phyloP scores from a whole-genome alignment of 208 protist genomes.

The Blechomonas ayalai region DNA sequence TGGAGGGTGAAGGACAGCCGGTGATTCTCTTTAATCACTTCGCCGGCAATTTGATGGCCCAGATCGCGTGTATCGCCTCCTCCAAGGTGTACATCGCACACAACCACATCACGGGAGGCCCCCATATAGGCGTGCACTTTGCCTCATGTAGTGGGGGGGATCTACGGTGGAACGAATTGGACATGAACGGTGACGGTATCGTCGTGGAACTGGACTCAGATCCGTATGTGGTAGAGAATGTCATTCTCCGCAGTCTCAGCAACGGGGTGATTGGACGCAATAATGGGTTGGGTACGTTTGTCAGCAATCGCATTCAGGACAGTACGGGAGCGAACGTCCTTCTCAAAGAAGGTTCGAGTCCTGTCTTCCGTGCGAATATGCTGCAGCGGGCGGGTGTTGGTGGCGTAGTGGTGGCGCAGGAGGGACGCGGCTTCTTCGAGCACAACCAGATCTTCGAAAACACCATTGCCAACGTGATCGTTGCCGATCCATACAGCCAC shows the following conservation, averaged over 20 bases:
- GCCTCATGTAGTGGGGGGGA: constrained; percentile 49
- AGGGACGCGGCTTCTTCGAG: constrained; percentile 63
- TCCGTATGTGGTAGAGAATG: constrained; percentile 57
- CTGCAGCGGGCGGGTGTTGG: constrained; percentile 41
- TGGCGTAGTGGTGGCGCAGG: constrained; percentile 55
- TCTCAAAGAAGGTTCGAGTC: constrained; percentile 51
- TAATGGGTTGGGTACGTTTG: constrained; percentile 72
- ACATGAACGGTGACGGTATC: constrained; percentile 53
- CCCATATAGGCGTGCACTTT: constrained; percentile 44
- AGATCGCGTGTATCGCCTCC: constrained; percentile 37
- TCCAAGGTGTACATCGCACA: constrained; percentile 54
- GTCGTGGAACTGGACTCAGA: constrained; percentile 76
- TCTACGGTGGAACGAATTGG: constrained; percentile 42
- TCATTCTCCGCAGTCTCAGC: constrained; percentile 27
- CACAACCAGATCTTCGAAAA: constrained; percentile 65
- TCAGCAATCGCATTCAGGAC: constrained; percentile 44
- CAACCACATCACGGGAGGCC: constrained; percentile 38
- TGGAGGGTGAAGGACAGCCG: constrained; percentile 33
- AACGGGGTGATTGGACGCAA: constrained; percentile 48
- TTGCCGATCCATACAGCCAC: constrained; percentile 44
- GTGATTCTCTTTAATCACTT: constrained; percentile 57
- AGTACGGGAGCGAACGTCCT: constrained; percentile 54
- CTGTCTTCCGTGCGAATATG: constrained; percentile 60
- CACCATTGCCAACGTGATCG: constrained; percentile 56
- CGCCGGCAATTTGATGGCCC: constrained; percentile 30